Base-by-base conservation (phyloP, 2,329 filamentous ascomycete species). In the Aspergillus transmontanensis region DNA sequence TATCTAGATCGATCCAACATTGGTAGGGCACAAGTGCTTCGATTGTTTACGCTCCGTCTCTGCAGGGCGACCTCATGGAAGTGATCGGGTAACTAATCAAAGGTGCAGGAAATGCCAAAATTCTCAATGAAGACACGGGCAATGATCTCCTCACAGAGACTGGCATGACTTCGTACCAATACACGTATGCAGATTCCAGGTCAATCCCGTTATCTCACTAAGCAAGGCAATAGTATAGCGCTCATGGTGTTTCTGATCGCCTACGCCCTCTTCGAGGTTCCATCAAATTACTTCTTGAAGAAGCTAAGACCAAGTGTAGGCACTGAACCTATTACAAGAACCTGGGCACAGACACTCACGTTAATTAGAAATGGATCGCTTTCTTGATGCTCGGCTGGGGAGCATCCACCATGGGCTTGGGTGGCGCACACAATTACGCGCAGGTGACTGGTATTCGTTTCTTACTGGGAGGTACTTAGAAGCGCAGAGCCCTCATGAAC, bases 1-100 rank as follows among this genome's bases (percentile, higher is more conserved):
- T 90, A 89, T 72, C 83, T 91, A 28, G 89, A 91, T 75, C 82
- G 87, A 50, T 85, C 86, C 60, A 91, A 91, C 74, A 90, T 91
- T 62, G 88, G 87, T 81, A 62, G 54, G 69, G 64, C 11, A 19
- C 21, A 12, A 55, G 21, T 21, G 14, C n/a, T 36, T 19, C n/a
- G 23, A 9, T 39, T 11, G 7, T 19, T 28, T 26, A 6, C n/a
- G 16, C 36, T 55, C n/a, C 2, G 4, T 26, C 23, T 26, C 51
- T 26, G n/a, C 28, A 21, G 28, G 28, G 28, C 28, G 12, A 30
- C 19, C 26, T 32, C 16, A 11, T 32, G 14, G 5, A n/a, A 4
- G 1, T 21, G 16, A 11, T 39, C n/a, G 28, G 21, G 12, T 55
- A 23, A 21, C 10, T 55, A 23, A 54, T 36, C 32, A 19, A 36